phyloP scores from a whole-genome alignment of 352 stramenopile species.

The Phytopythium mirpurense region DNA sequence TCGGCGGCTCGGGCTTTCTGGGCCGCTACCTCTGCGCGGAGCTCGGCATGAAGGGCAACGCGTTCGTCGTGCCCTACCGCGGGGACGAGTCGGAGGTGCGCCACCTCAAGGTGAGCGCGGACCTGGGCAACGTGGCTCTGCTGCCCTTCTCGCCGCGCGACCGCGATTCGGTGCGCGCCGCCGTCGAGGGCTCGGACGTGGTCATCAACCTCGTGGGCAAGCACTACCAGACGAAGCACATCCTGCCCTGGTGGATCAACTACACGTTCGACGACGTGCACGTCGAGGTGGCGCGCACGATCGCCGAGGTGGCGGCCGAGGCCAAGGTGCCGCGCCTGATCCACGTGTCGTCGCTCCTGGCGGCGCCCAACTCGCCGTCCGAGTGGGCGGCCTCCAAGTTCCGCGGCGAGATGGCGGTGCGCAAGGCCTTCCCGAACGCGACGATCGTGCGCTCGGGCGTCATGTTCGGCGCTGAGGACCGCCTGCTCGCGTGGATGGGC shows the following conservation, averaged over 20 bases:
- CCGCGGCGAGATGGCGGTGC: constrained; percentile 80
- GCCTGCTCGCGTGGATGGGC: constrained; percentile 90
- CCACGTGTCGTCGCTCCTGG: constrained; percentile 80
- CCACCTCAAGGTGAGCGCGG: constrained; percentile 92
- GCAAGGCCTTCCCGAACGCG: constrained; percentile 91
- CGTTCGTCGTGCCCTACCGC: constrained; percentile 87
- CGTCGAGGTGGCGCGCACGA: constrained; percentile 87
- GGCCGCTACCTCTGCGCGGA: constrained; percentile 93
- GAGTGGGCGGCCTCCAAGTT: constrained; percentile 84
- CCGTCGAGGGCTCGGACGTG: constrained; percentile 91
- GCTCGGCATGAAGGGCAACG: constrained; percentile 80
- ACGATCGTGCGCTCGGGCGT: constrained; percentile 94
- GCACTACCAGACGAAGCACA: constrained; percentile 96
- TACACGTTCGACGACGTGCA: constrained; percentile 96
- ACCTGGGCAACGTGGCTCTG: constrained; percentile 88
- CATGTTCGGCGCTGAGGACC: constrained; percentile 95
- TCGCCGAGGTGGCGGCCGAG: constrained; percentile 79
- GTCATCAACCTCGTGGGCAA: constrained; percentile 98
- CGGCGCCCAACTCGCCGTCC: constrained; percentile 76
- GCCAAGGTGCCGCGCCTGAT: constrained; percentile 72
- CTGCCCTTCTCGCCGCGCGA: constrained; percentile 86
- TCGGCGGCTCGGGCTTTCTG: constrained; percentile 94
- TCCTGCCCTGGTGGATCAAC: constrained; percentile 92
- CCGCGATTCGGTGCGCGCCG: constrained; percentile 89
- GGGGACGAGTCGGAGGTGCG: constrained; percentile 92